Evolutionary conservation across 768 basidiomycete species (phyloP).

Genomic region (Lanmaoa rubissima): DNA sequence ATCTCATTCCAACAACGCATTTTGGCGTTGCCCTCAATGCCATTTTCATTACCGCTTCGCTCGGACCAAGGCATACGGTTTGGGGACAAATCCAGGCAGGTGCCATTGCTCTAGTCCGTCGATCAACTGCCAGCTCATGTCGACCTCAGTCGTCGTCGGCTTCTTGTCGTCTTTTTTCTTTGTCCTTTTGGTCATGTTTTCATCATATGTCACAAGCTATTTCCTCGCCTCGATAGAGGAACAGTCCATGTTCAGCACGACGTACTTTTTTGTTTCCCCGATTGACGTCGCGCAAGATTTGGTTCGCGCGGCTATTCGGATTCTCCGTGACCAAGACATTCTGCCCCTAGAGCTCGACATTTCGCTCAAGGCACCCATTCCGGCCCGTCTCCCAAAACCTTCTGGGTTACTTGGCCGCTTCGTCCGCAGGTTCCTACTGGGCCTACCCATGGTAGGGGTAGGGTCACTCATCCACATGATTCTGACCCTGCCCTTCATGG

Average conservation of each 20-base stretch:
- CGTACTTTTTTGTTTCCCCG: slow-evolving; percentile 49
- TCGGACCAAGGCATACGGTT: slow-evolving; percentile 64
- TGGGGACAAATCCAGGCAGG: slow-evolving; percentile 76
- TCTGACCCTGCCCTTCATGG: slow-evolving; percentile 58
- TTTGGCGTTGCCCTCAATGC: slow-evolving; percentile 81
- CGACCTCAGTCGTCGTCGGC: slow-evolving; percentile 57
- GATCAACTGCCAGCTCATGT: slow-evolving; percentile 15
- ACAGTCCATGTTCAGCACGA: slow-evolving; percentile 36
- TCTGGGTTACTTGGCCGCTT: slow-evolving; percentile 53
- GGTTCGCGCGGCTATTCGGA: slow-evolving; percentile 58
- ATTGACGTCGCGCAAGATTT: slow-evolving; percentile 58
- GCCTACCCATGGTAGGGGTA: slow-evolving; percentile 75
- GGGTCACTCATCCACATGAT: slow-evolving; percentile 74
- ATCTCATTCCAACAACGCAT: slow-evolving; percentile 60
- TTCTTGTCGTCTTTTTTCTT: slow-evolving; percentile 60
- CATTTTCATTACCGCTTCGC: slow-evolving; percentile 75
- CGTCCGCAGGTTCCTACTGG: slow-evolving; percentile 69
- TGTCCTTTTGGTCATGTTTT: slow-evolving; percentile 59
- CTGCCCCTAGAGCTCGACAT: slow-evolving; percentile 31
- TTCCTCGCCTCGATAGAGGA: slow-evolving; percentile 64
- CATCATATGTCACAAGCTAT: slow-evolving; percentile 68
- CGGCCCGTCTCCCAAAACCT: slow-evolving; percentile 29
- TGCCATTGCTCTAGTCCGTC: slow-evolving; percentile 1
- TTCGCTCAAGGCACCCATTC: slow-evolving; percentile 18
- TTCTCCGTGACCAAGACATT: slow-evolving; percentile 56